Conservation (phyloP, 345 rosid species). For the Excoecaria cochinchinensis region DNA sequence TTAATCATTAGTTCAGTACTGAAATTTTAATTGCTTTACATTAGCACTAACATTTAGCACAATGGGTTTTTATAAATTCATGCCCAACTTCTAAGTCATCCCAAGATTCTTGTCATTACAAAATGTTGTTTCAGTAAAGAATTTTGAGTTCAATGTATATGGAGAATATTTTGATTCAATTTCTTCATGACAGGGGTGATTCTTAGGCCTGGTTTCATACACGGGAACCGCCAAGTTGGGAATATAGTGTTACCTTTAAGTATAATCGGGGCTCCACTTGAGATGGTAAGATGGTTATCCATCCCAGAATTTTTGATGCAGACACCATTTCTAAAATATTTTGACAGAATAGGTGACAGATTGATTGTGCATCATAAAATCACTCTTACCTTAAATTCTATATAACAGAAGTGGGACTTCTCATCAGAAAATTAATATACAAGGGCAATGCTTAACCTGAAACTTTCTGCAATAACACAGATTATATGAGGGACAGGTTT, state of each 20-base stretch:
- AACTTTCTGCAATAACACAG: no score
- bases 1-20: not conserved
- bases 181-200: slow-evolving; percentile 35
- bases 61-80: not conserved
- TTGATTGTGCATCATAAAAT: no score
- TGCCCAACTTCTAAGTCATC: slow-evolving; percentile 4
- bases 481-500: no score
- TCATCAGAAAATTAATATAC: no score
- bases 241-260: slow-evolving; percentile 49
- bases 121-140: not conserved
- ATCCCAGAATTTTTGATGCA: no score
- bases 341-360: no score
- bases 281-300: slow-evolving; percentile 41
- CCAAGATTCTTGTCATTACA: not conserved
- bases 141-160: not conserved
- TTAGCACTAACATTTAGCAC: not conserved
- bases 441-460: no score
- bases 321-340: not conserved
- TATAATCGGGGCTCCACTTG: slow-evolving; percentile 58
- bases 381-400: no score
- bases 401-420: no score
- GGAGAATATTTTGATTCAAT: not conserved
- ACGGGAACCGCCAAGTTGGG: slow-evolving; percentile 56
- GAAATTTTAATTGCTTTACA: not conserved
- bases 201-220: slow-evolving; percentile 68